Evolutionary conservation across 179 eudicot genomes (phyloP).

Genomic region (Vitellaria paradoxa): DNA sequence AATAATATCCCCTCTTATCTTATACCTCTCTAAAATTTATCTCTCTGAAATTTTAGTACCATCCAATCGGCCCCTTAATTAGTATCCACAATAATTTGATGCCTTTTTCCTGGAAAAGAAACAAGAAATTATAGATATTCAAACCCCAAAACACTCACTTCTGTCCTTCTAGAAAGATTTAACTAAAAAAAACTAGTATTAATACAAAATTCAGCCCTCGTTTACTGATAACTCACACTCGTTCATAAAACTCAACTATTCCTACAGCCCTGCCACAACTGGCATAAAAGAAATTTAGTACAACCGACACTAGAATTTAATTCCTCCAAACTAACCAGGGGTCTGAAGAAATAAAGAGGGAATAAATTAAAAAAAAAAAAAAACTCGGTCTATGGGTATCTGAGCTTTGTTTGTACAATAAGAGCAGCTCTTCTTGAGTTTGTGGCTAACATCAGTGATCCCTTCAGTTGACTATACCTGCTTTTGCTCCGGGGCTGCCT

Average conservation of each 20-base stretch:
- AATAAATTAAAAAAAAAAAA: conserved; percentile 7
- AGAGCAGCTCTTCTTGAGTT: conserved; percentile 9
- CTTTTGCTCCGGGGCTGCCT: neutral
- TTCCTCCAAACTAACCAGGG: neutral
- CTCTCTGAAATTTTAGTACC: too few relatives aligned
- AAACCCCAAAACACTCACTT: neutral
- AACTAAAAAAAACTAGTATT: conserved; percentile 24
- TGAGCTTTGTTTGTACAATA: conserved; percentile 36
- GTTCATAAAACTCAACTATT: conserved; percentile 23
- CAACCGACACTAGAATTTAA: conserved; percentile 26
- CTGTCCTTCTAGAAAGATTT: neutral
- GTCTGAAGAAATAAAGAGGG: neutral
- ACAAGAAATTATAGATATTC: neutral
- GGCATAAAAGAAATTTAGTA: conserved; percentile 1
- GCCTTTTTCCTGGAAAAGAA: neutral
- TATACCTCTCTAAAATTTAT: too few relatives aligned
- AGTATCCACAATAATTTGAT: too few relatives aligned
- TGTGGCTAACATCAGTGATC: neutral
- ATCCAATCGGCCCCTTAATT: too few relatives aligned
- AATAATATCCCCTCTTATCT: too few relatives aligned
- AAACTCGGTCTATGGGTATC: conserved; percentile 31
- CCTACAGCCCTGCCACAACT: conserved; percentile 22
- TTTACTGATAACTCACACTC: conserved; percentile 22
- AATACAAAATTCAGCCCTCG: conserved; percentile 33
- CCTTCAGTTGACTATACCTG: neutral